Percentiles rank a stretch among this genome's conserved stretches.
Conservation (phyloP, 2,329 filamentous ascomycete species). For the Penicillium vulpinum region DNA sequence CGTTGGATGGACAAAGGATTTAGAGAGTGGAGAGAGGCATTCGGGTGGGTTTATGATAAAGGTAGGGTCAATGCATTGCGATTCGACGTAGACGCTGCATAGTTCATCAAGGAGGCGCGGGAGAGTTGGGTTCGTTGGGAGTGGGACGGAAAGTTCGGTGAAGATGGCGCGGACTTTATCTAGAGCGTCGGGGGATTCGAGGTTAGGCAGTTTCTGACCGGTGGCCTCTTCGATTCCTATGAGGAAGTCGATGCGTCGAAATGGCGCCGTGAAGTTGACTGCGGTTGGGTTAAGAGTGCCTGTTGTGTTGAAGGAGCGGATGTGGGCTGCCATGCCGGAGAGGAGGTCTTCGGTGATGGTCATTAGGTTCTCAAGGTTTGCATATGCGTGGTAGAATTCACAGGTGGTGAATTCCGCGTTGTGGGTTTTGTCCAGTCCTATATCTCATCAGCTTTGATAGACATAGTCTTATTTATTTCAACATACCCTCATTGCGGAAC, state of each 20-base stretch:
- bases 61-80: constrained; percentile 68
- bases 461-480: background rate
- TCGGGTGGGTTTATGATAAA: constrained; percentile 90
- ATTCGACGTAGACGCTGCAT: constrained; percentile 74
- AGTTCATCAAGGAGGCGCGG: constrained; percentile 80
- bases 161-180: constrained; percentile 60
- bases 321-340: constrained; percentile 56
- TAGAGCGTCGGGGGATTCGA: constrained; percentile 57
- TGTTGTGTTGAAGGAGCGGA: constrained; percentile 46
- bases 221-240: constrained; percentile 72
- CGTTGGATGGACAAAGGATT: constrained; percentile 71
- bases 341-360: constrained; percentile 72
- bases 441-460: constrained; percentile 8
- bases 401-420: constrained; percentile 98
- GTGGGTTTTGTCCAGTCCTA: constrained; percentile 76
- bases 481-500: constrained; percentile 83
- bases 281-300: constrained; percentile 50
- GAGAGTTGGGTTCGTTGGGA: constrained; percentile 57
- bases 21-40: constrained; percentile 86
- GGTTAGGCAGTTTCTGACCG: constrained; percentile 64
- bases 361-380: constrained; percentile 74
- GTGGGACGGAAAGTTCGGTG: constrained; percentile 47
- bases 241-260: constrained; percentile 75
- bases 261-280: constrained; percentile 60
- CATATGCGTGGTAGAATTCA: constrained; percentile 91